Evolutionary conservation across 1,284 basidiomycete genomes (phyloP).

Genomic region (Cutaneotrichosporon spelunceum): DNA sequence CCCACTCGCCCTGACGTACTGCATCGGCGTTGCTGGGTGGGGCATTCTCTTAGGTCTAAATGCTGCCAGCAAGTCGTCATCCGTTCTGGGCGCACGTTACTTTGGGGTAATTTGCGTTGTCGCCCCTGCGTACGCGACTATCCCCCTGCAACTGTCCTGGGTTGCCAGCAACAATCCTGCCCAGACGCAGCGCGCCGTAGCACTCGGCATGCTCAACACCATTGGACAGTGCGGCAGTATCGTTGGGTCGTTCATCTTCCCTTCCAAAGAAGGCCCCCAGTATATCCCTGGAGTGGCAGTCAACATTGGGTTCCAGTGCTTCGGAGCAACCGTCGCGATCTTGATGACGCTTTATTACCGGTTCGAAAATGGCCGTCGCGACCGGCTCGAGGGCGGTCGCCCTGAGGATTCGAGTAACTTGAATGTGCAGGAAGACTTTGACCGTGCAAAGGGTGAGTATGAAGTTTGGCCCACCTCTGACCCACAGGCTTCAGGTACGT

Average conservation of each 20-base stretch:
- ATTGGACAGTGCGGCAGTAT: conserved; percentile 30
- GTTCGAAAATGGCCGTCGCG: conserved; percentile 48
- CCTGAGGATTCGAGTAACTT: neutral
- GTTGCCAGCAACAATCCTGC: conserved; percentile 8
- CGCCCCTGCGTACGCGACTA: conserved; percentile 43
- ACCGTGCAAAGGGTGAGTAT: neutral
- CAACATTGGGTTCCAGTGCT: conserved; percentile 50
- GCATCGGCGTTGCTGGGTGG: conserved; percentile 50
- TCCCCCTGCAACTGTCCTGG: conserved; percentile 27
- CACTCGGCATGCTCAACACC: conserved; percentile 51
- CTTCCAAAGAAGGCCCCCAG: conserved; percentile 45
- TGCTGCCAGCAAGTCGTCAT: conserved; percentile 25
- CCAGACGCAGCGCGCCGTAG: conserved; percentile 50
- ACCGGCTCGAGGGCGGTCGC: conserved; percentile 42
- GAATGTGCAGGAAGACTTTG: neutral
- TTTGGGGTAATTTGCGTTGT: conserved; percentile 50
- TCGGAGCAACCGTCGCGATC: conserved; percentile 44
- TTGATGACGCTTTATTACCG: conserved; percentile 48
- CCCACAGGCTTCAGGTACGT: conserved; percentile 4
- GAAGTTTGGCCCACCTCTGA: neutral
- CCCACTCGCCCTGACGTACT: conserved; percentile 46
- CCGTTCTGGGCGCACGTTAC: conserved; percentile 43
- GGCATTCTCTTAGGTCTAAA: conserved; percentile 41
- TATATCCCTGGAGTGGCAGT: conserved; percentile 48
- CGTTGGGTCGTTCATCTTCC: conserved; percentile 45